These are phyloP conservation scores for Basidiobolus meristosporus DNA, from an alignment of 371 early-diverging fungal genomes.

Conservation along the genomic window DNA sequence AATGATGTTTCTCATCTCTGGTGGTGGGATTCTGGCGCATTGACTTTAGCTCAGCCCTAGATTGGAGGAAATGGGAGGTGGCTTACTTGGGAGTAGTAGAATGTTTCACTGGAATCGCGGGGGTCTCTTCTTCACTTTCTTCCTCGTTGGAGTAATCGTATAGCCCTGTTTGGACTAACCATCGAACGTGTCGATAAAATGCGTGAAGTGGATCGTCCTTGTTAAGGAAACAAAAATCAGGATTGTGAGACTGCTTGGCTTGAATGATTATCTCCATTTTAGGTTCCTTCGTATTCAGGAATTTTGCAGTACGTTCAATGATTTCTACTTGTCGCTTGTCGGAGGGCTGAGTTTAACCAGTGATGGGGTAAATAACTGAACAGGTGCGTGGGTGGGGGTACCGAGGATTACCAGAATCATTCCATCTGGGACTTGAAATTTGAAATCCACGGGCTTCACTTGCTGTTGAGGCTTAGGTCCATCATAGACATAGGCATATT, in stretches of 20 bases:
- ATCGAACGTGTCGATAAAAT: conserved; percentile 37
- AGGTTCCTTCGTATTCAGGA: conserved; percentile 23
- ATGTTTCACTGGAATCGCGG: no score
- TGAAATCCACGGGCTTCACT: background rate
- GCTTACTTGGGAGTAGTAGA: no score
- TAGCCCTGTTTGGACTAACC: conserved; percentile 32
- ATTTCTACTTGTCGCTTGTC: conserved; percentile 25
- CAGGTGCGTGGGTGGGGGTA: background rate
- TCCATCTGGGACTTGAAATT: conserved; percentile 12
- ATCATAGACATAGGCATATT: background rate
- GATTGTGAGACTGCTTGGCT: conserved; percentile 42
- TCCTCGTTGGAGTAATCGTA: conserved; percentile 11
- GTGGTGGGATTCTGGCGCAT: no score
- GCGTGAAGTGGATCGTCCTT: conserved; percentile 21
- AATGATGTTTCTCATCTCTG: background rate
- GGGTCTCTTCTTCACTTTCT: background rate
- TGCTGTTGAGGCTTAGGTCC: conserved; percentile 6
- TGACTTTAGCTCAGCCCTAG: no score
- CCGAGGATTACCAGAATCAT: conserved; percentile 8
- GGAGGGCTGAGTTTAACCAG: conserved; percentile 15
- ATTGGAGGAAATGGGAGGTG: no score
- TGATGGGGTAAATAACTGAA: background rate
- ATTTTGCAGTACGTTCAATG: conserved; percentile 39
- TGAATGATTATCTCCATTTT: conserved; percentile 44
- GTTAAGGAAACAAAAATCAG: conserved; percentile 38